Conservation (phyloP, 208 protist genomes). For the Wallacemonas sp. region DNA sequence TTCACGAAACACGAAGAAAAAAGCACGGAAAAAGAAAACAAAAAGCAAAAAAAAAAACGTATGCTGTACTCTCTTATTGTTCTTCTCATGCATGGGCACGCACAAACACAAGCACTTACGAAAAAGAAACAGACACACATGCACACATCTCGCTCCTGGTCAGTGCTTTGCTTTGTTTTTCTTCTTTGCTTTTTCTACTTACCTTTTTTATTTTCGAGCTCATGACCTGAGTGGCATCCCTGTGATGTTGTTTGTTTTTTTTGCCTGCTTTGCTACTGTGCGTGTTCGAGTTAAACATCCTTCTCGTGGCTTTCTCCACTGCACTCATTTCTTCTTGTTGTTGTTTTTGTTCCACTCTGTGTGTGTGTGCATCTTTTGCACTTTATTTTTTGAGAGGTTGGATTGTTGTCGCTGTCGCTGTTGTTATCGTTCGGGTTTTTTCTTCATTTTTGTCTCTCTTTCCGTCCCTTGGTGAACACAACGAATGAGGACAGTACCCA, state of each 20-base stretch:
- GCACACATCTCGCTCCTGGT: neutral
- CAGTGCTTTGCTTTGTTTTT: conserved; percentile 10
- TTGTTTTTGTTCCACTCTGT: too few species aligned
- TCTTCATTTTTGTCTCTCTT: neutral
- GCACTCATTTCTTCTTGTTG: too few species aligned
- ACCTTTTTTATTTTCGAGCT: neutral
- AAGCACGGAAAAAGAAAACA: neutral
- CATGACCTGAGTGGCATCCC: too few species aligned
- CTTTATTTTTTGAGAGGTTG: too few species aligned
- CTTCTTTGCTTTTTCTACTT: conserved; percentile 4
- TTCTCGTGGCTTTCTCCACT: too few species aligned
- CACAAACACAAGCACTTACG: neutral
- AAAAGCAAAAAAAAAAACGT: conserved; percentile 2
- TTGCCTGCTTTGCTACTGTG: neutral
- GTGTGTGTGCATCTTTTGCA: too few species aligned
- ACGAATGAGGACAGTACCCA: too few species aligned
- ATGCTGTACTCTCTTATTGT: neutral
- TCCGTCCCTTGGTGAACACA: too few species aligned
- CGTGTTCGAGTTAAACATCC: too few species aligned
- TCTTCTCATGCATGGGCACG: neutral
- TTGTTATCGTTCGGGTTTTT: neutral
- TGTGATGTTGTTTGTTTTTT: too few species aligned
- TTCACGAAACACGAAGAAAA: conserved; percentile 1
- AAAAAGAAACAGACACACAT: too few species aligned
- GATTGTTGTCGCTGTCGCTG: neutral